Conservation (phyloP, 768 basidiomycete genomes). For the Amanita muscaria region DNA sequence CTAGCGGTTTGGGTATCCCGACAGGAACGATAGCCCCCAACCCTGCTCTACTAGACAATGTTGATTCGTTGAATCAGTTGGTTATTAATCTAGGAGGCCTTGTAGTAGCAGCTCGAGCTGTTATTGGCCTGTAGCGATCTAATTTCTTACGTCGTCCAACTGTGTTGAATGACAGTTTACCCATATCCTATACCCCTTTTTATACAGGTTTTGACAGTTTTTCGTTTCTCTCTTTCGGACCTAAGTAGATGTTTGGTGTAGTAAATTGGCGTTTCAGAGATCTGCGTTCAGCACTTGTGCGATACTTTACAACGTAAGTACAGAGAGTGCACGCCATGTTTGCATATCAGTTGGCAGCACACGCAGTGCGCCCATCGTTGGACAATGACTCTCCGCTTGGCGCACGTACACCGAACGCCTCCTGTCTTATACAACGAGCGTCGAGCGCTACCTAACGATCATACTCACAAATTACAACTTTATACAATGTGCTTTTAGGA, state of each 20-base stretch:
- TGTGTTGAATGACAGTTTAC: conserved; percentile 1
- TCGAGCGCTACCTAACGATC: conserved; percentile 19
- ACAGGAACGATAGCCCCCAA: conserved; percentile 18
- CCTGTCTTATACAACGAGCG: conserved; percentile 15
- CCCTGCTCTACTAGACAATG: conserved; percentile 21
- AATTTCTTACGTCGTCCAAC: background rate
- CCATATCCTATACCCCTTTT: background rate
- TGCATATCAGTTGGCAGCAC: no score
- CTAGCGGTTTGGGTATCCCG: conserved; percentile 25
- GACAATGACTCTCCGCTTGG: conserved; percentile 15
- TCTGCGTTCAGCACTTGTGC: no score
- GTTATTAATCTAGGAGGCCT: conserved; percentile 29
- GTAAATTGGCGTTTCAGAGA: no score
- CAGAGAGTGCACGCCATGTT: no score
- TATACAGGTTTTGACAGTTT: background rate
- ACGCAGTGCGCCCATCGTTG: conserved; percentile 20
- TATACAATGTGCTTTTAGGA: conserved; percentile 51
- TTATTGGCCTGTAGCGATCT: no score
- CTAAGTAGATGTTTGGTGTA: no score
- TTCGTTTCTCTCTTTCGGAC: no score
- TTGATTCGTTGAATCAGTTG: conserved; percentile 25
- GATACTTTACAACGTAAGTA: no score
- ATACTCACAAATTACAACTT: conserved; percentile 45
- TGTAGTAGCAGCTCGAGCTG: conserved; percentile 17
- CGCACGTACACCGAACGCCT: conserved; percentile 8